These are phyloP conservation scores for Aspergillus tanneri DNA, from an alignment of 2,329 filamentous ascomycete species.

Conservation along the genomic window DNA sequence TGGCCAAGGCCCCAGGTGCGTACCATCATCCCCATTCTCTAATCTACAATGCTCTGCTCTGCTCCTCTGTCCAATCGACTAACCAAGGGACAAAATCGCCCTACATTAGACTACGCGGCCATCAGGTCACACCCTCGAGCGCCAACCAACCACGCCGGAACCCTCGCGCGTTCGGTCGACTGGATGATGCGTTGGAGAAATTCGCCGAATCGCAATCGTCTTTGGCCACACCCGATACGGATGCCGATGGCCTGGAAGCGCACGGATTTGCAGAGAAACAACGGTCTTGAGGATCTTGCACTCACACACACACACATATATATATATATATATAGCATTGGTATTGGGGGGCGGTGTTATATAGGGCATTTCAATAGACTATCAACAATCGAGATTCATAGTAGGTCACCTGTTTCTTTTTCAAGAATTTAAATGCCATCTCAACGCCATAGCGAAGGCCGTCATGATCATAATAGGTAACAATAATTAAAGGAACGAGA, in stretches of 20 bases:
- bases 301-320: background rate
- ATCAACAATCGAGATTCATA: background rate
- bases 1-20: conserved; percentile 70
- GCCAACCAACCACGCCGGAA: conserved; percentile 65
- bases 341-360: conserved; percentile 1
- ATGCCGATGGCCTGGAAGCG: conserved; percentile 53
- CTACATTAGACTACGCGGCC: conserved; percentile 66
- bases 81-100: conserved; percentile 2
- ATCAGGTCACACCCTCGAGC: conserved; percentile 73
- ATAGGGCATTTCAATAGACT: background rate
- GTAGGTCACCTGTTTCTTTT: background rate
- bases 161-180: conserved; percentile 63
- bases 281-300: conserved; percentile 1
- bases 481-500: too few species aligned
- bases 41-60: background rate
- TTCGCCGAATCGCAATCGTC: conserved; percentile 52
- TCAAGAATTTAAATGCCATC: too few species aligned
- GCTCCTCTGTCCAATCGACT: background rate
- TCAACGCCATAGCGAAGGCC: too few species aligned
- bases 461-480: too few species aligned
- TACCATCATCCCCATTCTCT: conserved; percentile 6
- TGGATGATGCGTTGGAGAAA: conserved; percentile 52
- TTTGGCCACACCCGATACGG: conserved; percentile 51
- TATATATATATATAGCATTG: conserved; percentile 4
- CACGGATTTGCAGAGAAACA: conserved; percentile 56